phyloP scores from a whole-genome alignment of 2,329 filamentous ascomycete genomes.

The Akanthomyces muscarius region DNA sequence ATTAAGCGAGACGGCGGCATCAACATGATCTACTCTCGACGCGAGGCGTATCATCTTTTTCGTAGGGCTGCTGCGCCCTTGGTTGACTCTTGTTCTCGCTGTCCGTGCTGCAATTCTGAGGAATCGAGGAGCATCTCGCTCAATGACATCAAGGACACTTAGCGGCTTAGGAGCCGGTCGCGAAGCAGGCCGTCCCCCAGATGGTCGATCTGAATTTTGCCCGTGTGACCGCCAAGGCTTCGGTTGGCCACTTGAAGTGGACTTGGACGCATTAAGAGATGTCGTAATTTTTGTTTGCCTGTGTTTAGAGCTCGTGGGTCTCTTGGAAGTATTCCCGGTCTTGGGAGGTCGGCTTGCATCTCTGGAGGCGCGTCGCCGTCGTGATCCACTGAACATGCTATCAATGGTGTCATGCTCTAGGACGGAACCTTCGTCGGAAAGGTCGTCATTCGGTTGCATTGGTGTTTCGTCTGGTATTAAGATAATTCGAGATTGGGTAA shows the following conservation, averaged over 20 bases:
- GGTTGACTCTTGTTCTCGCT: conserved; percentile 42
- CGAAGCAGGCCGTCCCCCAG: conserved; percentile 14
- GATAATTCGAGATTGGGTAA: conserved; percentile 27
- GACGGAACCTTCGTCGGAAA: conserved; percentile 31
- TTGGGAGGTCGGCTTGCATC: conserved; percentile 17
- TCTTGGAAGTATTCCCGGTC: conserved; percentile 19
- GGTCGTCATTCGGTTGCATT: conserved; percentile 12
- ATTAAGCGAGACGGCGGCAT: conserved; percentile 49
- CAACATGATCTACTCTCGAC: conserved; percentile 56
- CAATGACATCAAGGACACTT: conserved; percentile 59
- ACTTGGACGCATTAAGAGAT: not conserved
- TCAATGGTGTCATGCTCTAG: conserved; percentile 52
- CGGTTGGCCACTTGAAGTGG: not conserved
- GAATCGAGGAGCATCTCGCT: conserved; percentile 51
- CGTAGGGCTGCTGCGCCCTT: conserved; percentile 52
- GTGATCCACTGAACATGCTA: conserved; percentile 43
- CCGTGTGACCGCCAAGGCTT: not conserved
- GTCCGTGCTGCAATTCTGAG: conserved; percentile 59
- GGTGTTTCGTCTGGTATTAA: conserved; percentile 19
- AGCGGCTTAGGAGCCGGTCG: conserved; percentile 40
- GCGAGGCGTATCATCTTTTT: conserved; percentile 58
- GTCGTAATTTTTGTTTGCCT: conserved; percentile 12
- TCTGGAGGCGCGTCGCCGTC: conserved; percentile 33
- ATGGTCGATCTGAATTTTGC: not conserved
- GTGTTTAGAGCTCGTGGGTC: not conserved